Evolutionary conservation across 83 land plant species (phyloP).

Genomic region (Thuja plicata): DNA sequence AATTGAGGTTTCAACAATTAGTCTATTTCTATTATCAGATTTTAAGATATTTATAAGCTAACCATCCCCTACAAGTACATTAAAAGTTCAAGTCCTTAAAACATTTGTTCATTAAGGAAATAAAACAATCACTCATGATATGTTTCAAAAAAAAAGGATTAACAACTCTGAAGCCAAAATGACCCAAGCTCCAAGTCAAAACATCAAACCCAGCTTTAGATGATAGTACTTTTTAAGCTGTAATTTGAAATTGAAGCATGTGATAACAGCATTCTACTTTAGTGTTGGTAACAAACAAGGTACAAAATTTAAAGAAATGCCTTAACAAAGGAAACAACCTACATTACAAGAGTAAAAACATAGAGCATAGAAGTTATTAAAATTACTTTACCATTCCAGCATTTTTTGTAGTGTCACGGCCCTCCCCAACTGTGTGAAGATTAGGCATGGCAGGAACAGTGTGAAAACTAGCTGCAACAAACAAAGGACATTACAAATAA

Average conservation of each 20-base stretch:
- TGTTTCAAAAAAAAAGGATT: neutral
- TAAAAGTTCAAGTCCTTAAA: neutral
- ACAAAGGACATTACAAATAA: neutral
- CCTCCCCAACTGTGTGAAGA: conserved; percentile 43
- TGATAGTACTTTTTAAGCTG: neutral
- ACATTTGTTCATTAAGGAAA: neutral
- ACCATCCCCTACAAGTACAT: neutral
- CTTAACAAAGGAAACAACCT: neutral
- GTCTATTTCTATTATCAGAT: neutral
- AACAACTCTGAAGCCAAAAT: neutral
- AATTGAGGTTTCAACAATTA: neutral
- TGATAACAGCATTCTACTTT: neutral
- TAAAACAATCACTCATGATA: neutral
- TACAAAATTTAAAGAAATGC: too few relatives aligned
- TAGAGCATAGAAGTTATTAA: neutral
- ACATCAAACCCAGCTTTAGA: neutral
- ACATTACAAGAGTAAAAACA: neutral
- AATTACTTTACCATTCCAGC: conserved; percentile 24
- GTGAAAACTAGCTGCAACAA: conserved; percentile 41
- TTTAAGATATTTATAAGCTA: neutral
- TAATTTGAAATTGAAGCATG: neutral
- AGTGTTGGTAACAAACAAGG: neutral
- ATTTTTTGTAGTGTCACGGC: conserved; percentile 38
- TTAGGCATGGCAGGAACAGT: conserved; percentile 39
- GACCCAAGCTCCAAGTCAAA: neutral